Evolutionary conservation across 2,329 filamentous ascomycete genomes (phyloP).

Genomic region (Colletotrichum tamarilloi): DNA sequence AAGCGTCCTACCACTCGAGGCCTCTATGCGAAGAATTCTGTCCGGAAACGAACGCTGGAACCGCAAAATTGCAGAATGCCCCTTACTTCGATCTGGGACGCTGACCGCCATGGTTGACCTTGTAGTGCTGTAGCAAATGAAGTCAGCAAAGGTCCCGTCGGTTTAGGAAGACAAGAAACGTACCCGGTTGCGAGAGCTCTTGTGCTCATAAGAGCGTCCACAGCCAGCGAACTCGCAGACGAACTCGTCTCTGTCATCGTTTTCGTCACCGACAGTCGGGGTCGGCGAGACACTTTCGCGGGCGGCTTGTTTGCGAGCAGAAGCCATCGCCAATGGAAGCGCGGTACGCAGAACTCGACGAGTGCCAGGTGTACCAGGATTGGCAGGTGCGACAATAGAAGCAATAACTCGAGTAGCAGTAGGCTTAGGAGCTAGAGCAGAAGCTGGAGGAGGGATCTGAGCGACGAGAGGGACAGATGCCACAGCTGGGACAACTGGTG

Average conservation of each 20-base stretch:
- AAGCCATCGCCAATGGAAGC: not conserved
- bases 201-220: not conserved
- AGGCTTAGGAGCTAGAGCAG: not conserved
- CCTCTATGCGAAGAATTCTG: too few relatives aligned
- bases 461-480: not conserved
- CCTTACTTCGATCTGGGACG: not conserved
- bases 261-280: not conserved
- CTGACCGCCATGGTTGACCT: not conserved
- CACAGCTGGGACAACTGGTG: too few relatives aligned
- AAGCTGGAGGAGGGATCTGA: not conserved
- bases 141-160: not conserved
- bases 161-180: not conserved
- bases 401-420: too few relatives aligned
- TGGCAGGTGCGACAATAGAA: not conserved
- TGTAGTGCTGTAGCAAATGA: not conserved
- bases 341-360: not conserved
- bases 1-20: too few relatives aligned
- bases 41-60: too few relatives aligned
- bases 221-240: not conserved
- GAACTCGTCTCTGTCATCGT: not conserved
- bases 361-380: not conserved
- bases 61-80: too few relatives aligned
- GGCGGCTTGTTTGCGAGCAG: not conserved
- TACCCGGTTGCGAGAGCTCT: not conserved
- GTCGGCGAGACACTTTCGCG: not conserved